Evolutionary conservation across 2,329 filamentous ascomycete species (phyloP).

Genomic region (Exophiala dermatitidis): DNA sequence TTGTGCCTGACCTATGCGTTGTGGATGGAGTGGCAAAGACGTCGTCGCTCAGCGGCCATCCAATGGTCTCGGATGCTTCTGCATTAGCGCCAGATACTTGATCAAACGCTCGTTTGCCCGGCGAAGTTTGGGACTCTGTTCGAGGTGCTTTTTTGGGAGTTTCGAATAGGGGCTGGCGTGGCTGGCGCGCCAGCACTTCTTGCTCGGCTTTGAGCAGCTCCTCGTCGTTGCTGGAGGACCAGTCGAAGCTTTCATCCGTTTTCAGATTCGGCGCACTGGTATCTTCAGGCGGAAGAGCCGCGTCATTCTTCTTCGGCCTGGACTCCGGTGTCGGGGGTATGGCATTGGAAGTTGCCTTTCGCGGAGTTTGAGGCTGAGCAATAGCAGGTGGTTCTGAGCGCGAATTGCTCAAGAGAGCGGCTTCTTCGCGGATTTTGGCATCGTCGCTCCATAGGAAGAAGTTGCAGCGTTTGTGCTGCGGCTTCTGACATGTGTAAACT

Average conservation of each 20-base stretch:
- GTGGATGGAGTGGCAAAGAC: constrained; percentile 24
- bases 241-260: constrained; percentile 34
- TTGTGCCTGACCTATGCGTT: constrained; percentile 9
- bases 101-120: constrained; percentile 34
- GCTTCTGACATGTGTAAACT: constrained; percentile 54
- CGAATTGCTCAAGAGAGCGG: constrained; percentile 44
- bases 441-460: constrained; percentile 59
- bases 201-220: constrained; percentile 31
- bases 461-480: constrained; percentile 43
- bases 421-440: constrained; percentile 48
- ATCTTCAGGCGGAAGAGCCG: neutral
- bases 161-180: constrained; percentile 22
- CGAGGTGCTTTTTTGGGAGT: constrained; percentile 35
- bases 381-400: constrained; percentile 36
- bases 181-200: constrained; percentile 12
- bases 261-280: constrained; percentile 15
- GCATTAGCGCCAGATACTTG: constrained; percentile 23
- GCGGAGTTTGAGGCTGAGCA: constrained; percentile 27
- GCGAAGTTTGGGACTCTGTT: constrained; percentile 31
- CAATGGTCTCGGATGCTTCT: constrained; percentile 5
- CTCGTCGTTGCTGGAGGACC: constrained; percentile 34
- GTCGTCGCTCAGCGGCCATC: constrained; percentile 21
- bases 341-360: constrained; percentile 9
- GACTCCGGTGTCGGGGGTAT: constrained; percentile 20
- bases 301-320: neutral